A percentile compares a stretch with the other conserved stretches of the same genome.
Conservation (phyloP, 1,284 basidiomycete genomes). For the Pyrrhoderma lamaoense region DNA sequence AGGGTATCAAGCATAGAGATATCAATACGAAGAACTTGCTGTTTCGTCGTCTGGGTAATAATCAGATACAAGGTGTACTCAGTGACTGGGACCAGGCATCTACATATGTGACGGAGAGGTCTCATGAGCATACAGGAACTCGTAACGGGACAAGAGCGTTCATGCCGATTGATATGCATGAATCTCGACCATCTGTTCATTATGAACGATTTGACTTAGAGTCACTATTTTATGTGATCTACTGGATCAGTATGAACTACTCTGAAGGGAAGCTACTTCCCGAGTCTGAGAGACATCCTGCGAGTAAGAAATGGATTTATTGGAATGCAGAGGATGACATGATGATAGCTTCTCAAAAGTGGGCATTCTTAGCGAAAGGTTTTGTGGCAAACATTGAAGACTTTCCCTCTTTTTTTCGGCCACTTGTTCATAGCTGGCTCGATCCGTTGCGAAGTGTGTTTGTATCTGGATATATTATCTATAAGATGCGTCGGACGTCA, state of each 20-base stretch:
- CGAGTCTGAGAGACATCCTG: no score
- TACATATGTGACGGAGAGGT: neutral
- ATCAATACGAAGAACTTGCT: constrained; percentile 9
- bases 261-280: neutral
- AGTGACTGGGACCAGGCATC: constrained; percentile 11
- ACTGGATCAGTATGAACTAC: constrained; percentile 1
- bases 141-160: constrained; percentile 8
- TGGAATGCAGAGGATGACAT: no score
- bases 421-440: no score
- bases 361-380: no score
- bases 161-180: constrained; percentile 7
- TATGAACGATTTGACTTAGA: constrained; percentile 7
- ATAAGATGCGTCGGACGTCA: no score
- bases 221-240: constrained; percentile 8
- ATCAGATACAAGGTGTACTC: constrained; percentile 3
- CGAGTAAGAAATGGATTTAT: no score
- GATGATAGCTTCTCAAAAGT: no score
- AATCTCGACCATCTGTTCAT: neutral
- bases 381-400: no score
- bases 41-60: neutral
- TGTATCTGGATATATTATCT: no score
- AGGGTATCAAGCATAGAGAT: constrained; percentile 8
- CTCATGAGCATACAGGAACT: neutral
- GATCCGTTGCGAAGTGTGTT: no score
- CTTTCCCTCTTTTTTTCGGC: no score